Evolutionary conservation across 345 rosid genomes (phyloP).

Genomic region (Litchi chinensis): DNA sequence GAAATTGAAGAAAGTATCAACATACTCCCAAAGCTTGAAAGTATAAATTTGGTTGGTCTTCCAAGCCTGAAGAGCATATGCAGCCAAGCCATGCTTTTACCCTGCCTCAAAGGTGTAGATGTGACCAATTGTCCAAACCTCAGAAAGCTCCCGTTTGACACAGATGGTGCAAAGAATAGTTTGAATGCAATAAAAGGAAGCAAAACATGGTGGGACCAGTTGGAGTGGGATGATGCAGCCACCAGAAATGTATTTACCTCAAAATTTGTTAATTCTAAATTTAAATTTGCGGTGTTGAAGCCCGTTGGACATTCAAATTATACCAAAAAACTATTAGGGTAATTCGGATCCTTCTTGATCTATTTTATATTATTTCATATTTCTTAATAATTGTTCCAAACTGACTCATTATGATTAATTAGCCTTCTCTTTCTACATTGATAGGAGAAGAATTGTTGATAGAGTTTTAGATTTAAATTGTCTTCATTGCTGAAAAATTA

Average conservation of each 20-base stretch:
- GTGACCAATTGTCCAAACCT: not conserved
- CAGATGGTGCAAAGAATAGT: not conserved
- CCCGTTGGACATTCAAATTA: not conserved
- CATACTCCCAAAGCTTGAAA: not conserved
- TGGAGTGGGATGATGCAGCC: not conserved
- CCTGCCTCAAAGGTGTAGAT: not conserved
- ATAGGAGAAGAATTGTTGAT: too few species aligned
- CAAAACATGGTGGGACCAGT: not conserved
- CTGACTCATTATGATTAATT: too few species aligned
- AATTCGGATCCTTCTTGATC: not conserved
- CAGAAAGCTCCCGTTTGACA: not conserved
- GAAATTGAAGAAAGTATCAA: not conserved
- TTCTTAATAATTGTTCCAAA: not conserved
- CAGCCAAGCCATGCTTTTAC: not conserved
- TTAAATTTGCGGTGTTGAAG: too few species aligned
- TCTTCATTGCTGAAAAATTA: not conserved
- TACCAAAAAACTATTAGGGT: not conserved
- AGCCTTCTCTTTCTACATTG: too few species aligned
- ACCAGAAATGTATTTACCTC: not conserved
- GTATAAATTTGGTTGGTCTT: not conserved
- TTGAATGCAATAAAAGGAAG: not conserved
- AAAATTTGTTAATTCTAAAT: not conserved
- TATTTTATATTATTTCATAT: too few species aligned
- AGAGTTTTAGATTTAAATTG: not conserved
- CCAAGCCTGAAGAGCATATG: conserved; percentile 5